phyloP scores from a whole-genome alignment of 2,329 filamentous ascomycete species.

The Monosporascus sp. region DNA sequence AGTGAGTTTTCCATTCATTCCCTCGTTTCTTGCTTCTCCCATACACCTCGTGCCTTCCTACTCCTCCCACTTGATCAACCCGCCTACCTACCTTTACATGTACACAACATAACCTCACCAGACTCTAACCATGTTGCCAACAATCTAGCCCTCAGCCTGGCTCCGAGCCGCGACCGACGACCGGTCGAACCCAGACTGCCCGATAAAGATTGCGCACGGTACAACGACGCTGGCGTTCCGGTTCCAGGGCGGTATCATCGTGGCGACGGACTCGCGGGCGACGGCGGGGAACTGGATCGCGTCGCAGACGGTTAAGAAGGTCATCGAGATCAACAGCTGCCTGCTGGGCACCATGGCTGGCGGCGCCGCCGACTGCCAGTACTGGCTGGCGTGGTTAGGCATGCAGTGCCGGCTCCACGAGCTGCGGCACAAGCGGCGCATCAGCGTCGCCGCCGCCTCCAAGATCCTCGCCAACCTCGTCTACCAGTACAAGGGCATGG shows the following conservation, averaged over 20 bases:
- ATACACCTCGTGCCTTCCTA: neutral
- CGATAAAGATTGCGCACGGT: constrained; percentile 99
- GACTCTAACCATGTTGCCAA: constrained; percentile 5
- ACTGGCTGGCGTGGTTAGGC: constrained; percentile 97
- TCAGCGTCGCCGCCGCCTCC: constrained; percentile 92
- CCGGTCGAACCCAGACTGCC: constrained; percentile 90
- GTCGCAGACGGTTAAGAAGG: constrained; percentile 99
- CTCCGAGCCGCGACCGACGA: constrained; percentile 96
- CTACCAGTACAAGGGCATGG: constrained; percentile 98
- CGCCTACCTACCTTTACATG: neutral
- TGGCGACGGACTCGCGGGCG: constrained; percentile 94
- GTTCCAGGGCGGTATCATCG: constrained; percentile 97
- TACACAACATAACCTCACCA: neutral
- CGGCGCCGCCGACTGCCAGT: constrained; percentile 98
- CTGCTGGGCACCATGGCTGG: constrained; percentile 97
- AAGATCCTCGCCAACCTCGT: constrained; percentile 99
- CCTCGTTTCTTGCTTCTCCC: neutral
- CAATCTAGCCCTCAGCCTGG: constrained; percentile 74
- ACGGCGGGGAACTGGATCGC: constrained; percentile 99
- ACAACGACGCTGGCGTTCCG: constrained; percentile 97
- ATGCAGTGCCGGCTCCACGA: constrained; percentile 99
- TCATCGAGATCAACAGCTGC: constrained; percentile 95
- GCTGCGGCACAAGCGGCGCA: constrained; percentile 97
- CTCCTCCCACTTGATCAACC: neutral
- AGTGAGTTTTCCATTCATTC: constrained; percentile 44